Base-by-base conservation (phyloP, 2,329 filamentous ascomycete genomes). In the Hymenoscyphus infarciens region DNA sequence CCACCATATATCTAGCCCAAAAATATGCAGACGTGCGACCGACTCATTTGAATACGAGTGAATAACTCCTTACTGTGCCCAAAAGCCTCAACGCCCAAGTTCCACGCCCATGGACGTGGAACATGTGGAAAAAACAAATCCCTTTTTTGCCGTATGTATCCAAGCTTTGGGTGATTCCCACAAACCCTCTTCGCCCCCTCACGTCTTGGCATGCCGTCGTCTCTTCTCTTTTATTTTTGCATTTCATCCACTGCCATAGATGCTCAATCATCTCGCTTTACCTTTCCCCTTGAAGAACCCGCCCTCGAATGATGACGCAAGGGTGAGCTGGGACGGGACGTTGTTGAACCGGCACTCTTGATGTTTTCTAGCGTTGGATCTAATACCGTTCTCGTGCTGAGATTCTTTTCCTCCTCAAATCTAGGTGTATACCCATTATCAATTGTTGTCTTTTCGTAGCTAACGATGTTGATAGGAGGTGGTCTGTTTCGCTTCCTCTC, bases 391-490 rank as follows among this genome's bases (percentile, higher is more conserved):
- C 64, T 69, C 35, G 62, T 61, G 15, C 42, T 54, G 5, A 61
- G 27, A 25, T 27, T 55, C 57, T 64, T 67, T n/a, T 68, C 66
- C 33, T 74, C 73, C 53, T 74, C 71, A 33, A 66, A 69, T 59
- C 61, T 69, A 56, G 72, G 72, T 8, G 73, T 74, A 35, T 71
- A 70, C n/a, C 71, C 71, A 57, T 69, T 69, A 60, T 74, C 74
- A 38, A 75, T 74, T 3, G 73, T 75, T 1, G 72, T 75, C 77
- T 96, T 95, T 74, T 97, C 92, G 72, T 89, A 92, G 67, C 80
- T 85, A 56, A 87, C 88, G 64, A 93, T 87, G 66, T 79, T 83
- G 70, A 91, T 86, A 0, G 88, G 85, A 0, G 85, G 79, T 25
- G 90, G 86, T 16, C 87, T 84, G 33, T 76, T 78, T 61, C 83